These are phyloP conservation scores for Wickerhamiella allomyrinae DNA, from an alignment of 805 yeast species.

Conservation along the genomic window DNA sequence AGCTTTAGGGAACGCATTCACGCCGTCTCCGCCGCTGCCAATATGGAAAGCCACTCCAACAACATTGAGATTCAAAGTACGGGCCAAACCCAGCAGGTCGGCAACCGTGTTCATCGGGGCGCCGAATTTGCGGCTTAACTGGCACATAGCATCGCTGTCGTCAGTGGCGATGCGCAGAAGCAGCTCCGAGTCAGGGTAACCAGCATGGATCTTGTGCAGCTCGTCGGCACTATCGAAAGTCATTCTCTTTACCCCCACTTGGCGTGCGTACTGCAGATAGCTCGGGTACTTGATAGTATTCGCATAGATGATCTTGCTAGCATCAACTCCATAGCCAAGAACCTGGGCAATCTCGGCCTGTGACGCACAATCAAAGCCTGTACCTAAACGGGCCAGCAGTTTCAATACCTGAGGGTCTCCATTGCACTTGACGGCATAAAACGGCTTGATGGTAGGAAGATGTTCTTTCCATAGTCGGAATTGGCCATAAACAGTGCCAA, in stretches of 20 bases:
- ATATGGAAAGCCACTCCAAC: constrained; percentile 90
- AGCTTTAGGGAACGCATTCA: constrained; percentile 41
- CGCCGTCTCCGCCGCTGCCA: constrained; percentile 81
- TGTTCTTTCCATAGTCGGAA: constrained; percentile 45
- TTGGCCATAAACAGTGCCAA: constrained; percentile 54
- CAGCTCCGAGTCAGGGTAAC: constrained; percentile 55
- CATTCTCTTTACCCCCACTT: constrained; percentile 48
- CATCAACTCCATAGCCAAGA: constrained; percentile 39
- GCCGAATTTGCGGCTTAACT: constrained; percentile 80
- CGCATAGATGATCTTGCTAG: constrained; percentile 69
- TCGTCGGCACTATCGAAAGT: constrained; percentile 87
- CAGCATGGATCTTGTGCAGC: constrained; percentile 51
- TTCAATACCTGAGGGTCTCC: constrained; percentile 48
- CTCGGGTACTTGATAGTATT: constrained; percentile 89
- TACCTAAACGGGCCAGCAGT: constrained; percentile 45
- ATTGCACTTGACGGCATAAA: constrained; percentile 91
- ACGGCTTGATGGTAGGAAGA: constrained; percentile 71
- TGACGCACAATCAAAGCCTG: constrained; percentile 89
- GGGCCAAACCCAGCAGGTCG: constrained; percentile 45
- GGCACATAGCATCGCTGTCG: constrained; percentile 76
- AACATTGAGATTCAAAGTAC: constrained; percentile 45
- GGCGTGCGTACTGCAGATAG: constrained; percentile 53
- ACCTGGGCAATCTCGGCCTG: constrained; percentile 63
- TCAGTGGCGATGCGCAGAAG: constrained; percentile 78
- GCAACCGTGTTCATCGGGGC: constrained; percentile 45